Percentiles rank a stretch among this genome's conserved stretches.
Evolutionary conservation across 257 asterid species (phyloP).

Genomic region (Solanum virginianum): DNA sequence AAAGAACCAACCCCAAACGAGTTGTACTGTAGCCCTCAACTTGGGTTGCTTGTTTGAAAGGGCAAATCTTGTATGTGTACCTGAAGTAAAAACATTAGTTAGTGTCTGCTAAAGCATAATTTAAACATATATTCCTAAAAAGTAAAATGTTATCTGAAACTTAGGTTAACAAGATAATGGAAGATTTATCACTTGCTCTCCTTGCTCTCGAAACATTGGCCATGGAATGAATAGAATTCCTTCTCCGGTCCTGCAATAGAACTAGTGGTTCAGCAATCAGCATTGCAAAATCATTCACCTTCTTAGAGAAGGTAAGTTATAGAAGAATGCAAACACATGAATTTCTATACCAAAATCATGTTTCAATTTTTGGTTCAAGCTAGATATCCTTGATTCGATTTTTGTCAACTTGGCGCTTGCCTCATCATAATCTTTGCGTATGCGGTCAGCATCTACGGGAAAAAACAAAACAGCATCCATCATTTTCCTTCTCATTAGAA

Average conservation of each 20-base stretch:
- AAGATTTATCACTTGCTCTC: constrained; percentile 60
- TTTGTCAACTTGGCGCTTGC: constrained; percentile 75
- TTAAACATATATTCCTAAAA: constrained; percentile 1
- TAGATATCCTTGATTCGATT: constrained; percentile 81
- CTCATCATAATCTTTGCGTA: constrained; percentile 82
- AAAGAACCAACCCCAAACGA: constrained; percentile 75
- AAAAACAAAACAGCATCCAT: constrained; percentile 11
- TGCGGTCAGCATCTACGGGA: constrained; percentile 61
- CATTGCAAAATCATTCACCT: not conserved
- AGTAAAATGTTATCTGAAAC: not conserved
- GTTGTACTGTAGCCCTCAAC: constrained; percentile 88
- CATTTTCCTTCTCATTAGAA: not conserved
- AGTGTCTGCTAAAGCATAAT: constrained; percentile 1
- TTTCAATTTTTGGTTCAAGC: constrained; percentile 68
- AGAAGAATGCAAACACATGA: not conserved
- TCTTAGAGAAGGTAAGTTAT: not conserved
- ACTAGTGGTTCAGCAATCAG: constrained; percentile 16
- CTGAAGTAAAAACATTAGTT: constrained; percentile 30
- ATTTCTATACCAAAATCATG: constrained; percentile 74
- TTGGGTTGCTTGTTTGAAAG: constrained; percentile 87
- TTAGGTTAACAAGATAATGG: constrained; percentile 4
- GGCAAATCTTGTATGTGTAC: constrained; percentile 86
- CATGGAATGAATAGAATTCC: constrained; percentile 87
- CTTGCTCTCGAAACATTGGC: constrained; percentile 87
- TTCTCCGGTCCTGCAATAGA: constrained; percentile 74